phyloP scores from a whole-genome alignment of 148 eudicot species.

The Simmondsia chinensis region DNA sequence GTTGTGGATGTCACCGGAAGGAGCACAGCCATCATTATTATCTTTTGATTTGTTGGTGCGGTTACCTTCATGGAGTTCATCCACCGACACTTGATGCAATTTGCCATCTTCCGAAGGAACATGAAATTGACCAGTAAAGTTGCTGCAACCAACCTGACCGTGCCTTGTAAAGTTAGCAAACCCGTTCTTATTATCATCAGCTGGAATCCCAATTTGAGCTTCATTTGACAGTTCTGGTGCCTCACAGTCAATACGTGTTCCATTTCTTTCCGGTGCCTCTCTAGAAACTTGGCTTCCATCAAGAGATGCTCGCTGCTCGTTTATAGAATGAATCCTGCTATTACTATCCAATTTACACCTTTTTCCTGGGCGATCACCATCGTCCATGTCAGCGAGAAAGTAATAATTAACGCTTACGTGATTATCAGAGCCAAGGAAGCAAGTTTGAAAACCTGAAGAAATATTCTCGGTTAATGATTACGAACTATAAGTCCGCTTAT shows the following conservation, averaged over 20 bases:
- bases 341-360: conserved; percentile 28
- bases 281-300: conserved; percentile 4
- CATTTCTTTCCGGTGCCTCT: conserved; percentile 5
- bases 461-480: conserved; percentile 8
- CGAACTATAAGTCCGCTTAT: conserved; percentile 25
- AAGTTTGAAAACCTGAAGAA: no score
- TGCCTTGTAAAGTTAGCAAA: conserved; percentile 1
- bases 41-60: no score
- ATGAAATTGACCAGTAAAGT: no score
- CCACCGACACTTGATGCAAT: no score
- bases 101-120: conserved; percentile 1
- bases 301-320: conserved; percentile 12
- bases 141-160: neutral
- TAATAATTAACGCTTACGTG: conserved; percentile 1
- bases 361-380: conserved; percentile 15
- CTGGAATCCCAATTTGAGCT: neutral
- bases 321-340: conserved; percentile 5
- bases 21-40: no score
- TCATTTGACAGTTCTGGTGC: conserved; percentile 3
- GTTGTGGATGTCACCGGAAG: no score
- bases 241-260: conserved; percentile 1
- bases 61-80: no score
- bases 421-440: no score
- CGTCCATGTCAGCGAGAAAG: conserved; percentile 6
- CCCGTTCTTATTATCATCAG: conserved; percentile 1